phyloP scores from a whole-genome alignment of 768 basidiomycete genomes.

The Lactarius vividus region DNA sequence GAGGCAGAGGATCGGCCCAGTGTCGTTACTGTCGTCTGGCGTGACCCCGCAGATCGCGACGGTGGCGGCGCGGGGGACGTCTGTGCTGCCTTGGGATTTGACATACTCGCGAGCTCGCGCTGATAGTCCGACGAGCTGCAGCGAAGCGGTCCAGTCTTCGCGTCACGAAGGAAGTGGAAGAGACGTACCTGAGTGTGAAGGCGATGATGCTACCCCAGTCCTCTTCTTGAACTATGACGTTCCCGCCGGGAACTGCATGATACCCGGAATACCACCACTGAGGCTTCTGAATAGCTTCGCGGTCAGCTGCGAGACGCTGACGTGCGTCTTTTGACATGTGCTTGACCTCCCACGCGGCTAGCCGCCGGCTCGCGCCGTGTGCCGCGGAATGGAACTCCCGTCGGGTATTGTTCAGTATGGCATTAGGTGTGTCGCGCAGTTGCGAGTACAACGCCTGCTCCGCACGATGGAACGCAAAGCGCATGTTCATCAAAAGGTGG shows the following conservation, averaged over 20 bases:
- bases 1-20: conserved; percentile 31
- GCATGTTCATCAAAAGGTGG: conserved; percentile 46
- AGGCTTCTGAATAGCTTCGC: conserved; percentile 43
- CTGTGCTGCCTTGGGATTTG: background rate
- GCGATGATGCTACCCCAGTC: conserved; percentile 81
- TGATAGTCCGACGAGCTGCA: conserved; percentile 60
- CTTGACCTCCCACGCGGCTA: conserved; percentile 64
- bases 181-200: conserved; percentile 62
- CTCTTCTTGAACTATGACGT: conserved; percentile 62
- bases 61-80: background rate
- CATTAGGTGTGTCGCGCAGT: conserved; percentile 45
- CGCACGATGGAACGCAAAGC: conserved; percentile 53
- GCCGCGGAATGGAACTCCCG: conserved; percentile 53
- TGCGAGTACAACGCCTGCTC: conserved; percentile 61
- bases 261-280: conserved; percentile 62
- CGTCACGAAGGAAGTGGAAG: background rate
- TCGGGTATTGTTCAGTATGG: conserved; percentile 60
- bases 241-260: conserved; percentile 65
- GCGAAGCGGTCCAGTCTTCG: conserved; percentile 8
- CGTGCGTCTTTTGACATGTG: conserved; percentile 44
- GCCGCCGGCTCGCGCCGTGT: conserved; percentile 50
- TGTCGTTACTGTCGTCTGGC: conserved; percentile 24
- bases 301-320: conserved; percentile 18
- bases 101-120: conserved; percentile 38
- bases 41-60: conserved; percentile 1